Evolutionary conservation across 2,329 filamentous ascomycete genomes (phyloP).

Genomic region (Calonectria crousiana): DNA sequence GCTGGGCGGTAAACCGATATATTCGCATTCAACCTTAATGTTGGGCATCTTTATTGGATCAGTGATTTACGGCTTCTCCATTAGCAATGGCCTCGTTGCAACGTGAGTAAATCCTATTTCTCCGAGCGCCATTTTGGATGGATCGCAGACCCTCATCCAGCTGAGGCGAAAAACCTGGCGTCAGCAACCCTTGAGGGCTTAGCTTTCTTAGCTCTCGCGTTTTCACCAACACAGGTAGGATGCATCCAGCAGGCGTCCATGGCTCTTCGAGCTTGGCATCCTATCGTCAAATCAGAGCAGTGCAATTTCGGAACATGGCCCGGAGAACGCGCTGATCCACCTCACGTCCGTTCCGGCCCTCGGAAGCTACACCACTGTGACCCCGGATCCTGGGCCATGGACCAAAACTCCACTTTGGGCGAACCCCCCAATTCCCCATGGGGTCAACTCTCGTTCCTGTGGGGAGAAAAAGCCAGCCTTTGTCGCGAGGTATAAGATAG

Average conservation of each 20-base stretch:
- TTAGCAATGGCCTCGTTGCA: not conserved
- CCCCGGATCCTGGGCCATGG: not conserved
- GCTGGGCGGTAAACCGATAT: not conserved
- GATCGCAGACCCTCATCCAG: too few relatives aligned
- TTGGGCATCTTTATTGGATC: not conserved
- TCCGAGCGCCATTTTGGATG: too few relatives aligned
- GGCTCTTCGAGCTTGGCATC: not conserved
- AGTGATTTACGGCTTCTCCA: not conserved
- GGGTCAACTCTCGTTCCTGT: not conserved
- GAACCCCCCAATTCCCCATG: not conserved
- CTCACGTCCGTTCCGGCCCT: not conserved
- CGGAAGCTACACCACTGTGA: not conserved
- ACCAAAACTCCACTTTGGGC: not conserved
- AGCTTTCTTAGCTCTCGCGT: not conserved
- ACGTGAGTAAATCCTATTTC: too few relatives aligned
- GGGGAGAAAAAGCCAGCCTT: not conserved
- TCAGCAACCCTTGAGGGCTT: not conserved
- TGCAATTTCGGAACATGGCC: not conserved
- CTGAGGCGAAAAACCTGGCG: not conserved
- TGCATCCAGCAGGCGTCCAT: not conserved
- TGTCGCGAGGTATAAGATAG: not conserved
- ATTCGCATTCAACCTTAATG: not conserved
- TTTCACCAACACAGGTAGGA: not conserved
- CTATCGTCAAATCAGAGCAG: not conserved
- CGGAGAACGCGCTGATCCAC: not conserved